phyloP scores from a whole-genome alignment of 441 rosid genomes.

The Dalechampia spathulata region DNA sequence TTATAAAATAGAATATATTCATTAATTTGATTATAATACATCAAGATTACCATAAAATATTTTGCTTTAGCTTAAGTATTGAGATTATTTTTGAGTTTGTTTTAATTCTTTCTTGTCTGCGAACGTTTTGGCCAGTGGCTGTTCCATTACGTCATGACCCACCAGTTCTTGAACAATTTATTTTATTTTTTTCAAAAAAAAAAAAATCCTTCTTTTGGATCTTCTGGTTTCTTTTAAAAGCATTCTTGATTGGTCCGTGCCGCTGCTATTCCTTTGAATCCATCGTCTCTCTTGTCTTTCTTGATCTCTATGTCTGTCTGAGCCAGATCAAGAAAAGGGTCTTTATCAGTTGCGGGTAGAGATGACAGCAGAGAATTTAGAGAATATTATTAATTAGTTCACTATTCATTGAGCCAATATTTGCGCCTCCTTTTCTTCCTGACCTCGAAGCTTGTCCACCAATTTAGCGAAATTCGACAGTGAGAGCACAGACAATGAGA shows the following conservation, averaged over 20 bases:
- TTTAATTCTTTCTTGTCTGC: background rate
- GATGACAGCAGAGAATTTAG: slow-evolving; percentile 18
- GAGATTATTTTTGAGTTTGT: no score
- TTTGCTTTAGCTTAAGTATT: no score
- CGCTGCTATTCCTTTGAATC: slow-evolving; percentile 13
- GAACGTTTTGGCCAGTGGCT: slow-evolving; percentile 36
- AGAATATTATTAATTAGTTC: background rate
- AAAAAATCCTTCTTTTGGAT: slow-evolving; percentile 4
- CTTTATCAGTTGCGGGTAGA: slow-evolving; percentile 54
- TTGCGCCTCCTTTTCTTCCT: slow-evolving; percentile 39
- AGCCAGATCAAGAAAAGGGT: no score
- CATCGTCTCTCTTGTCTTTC: background rate
- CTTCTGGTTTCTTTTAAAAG: slow-evolving; percentile 15
- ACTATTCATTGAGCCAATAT: slow-evolving; percentile 5
- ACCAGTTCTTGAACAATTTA: background rate
- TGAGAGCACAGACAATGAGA: slow-evolving; percentile 30
- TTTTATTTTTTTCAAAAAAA: background rate
- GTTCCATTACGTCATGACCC: slow-evolving; percentile 37
- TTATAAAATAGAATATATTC: no score
- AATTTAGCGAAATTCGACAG: slow-evolving; percentile 41
- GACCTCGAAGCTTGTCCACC: slow-evolving; percentile 48
- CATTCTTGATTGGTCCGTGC: slow-evolving; percentile 18
- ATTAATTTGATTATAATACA: no score
- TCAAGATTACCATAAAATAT: no score
- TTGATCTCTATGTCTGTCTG: no score